Conservation (phyloP, 306 rosid genomes). For the Luffa acutangula region DNA sequence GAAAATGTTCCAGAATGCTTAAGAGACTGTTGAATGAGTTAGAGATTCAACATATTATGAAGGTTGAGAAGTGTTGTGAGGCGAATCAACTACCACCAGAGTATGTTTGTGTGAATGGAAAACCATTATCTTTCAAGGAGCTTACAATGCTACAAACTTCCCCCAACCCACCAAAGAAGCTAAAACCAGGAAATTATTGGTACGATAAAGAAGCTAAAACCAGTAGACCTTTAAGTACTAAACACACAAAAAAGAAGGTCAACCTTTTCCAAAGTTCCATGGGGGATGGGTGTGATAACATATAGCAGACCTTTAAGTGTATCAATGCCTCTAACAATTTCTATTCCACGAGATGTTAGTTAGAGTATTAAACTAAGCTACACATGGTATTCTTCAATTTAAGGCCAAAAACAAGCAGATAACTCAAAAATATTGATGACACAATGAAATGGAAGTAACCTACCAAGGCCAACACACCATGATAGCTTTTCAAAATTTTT, state of each 20-base stretch:
- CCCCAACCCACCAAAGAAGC: too few relatives aligned
- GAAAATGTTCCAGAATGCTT: slow-evolving; percentile 81
- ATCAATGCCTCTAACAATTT: slow-evolving; percentile 88
- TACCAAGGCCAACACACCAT: slow-evolving; percentile 89
- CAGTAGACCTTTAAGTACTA: too few relatives aligned
- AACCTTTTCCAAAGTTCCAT: slow-evolving; percentile 58
- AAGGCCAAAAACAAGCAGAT: background rate
- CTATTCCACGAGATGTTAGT: slow-evolving; percentile 22
- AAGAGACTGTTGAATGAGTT: slow-evolving; percentile 73
- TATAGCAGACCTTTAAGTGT: slow-evolving; percentile 53
- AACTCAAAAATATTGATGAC: background rate
- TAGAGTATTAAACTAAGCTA: background rate
- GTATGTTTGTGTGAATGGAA: slow-evolving; percentile 70
- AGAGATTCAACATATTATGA: slow-evolving; percentile 81
- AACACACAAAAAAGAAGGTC: slow-evolving; percentile 62
- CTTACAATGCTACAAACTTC: too few relatives aligned
- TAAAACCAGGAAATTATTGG: too few relatives aligned
- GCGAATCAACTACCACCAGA: slow-evolving; percentile 86
- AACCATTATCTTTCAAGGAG: slow-evolving; percentile 68
- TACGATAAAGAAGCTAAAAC: too few relatives aligned
- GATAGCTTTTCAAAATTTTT: slow-evolving; percentile 43
- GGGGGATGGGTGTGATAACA: slow-evolving; percentile 82
- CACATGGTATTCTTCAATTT: background rate
- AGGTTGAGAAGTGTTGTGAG: slow-evolving; percentile 74
- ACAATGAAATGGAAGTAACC: slow-evolving; percentile 17